Percentiles rank a stretch among this genome's conserved stretches.
Conservation (phyloP, 2,329 filamentous ascomycete species). For the Drechslerella coelobrocha region DNA sequence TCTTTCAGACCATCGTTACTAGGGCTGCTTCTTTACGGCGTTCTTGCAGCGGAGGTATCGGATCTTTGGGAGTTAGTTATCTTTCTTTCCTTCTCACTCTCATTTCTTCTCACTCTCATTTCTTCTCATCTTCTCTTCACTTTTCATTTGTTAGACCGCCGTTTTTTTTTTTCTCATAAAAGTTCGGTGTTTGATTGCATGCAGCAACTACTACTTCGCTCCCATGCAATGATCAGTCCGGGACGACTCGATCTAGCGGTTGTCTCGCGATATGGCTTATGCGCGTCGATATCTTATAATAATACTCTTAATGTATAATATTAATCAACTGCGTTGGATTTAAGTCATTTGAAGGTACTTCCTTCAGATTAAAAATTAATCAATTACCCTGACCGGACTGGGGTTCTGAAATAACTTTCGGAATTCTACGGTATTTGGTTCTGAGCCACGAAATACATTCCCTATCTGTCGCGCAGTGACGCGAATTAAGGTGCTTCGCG, state of each 20-base stretch:
- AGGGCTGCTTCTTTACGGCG: not conserved
- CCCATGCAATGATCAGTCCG: not conserved
- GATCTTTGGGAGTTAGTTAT: not conserved
- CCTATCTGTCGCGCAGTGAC: conserved; percentile 8
- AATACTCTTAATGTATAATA: conserved; percentile 5
- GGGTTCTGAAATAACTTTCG: not conserved
- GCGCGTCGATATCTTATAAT: not conserved
- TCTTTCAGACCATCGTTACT: not conserved
- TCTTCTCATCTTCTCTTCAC: not conserved
- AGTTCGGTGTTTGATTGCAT: not conserved
- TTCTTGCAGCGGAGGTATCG: not conserved
- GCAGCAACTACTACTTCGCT: not conserved
- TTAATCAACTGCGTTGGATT: not conserved
- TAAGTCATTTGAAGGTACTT: not conserved
- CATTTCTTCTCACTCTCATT: not conserved
- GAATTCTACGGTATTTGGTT: not conserved
- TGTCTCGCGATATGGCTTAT: conserved; percentile 3
- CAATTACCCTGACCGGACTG: no score
- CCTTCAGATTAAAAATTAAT: no score
- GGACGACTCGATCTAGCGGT: not conserved
- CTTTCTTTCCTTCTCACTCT: not conserved
- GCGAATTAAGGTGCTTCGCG: conserved; percentile 12
- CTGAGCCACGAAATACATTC: conserved; percentile 4
- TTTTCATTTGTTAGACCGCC: conserved; percentile 5
- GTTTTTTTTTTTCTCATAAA: not conserved